Base-by-base conservation (phyloP, 1,284 basidiomycete genomes). In the Moesziomyces sp. region DNA sequence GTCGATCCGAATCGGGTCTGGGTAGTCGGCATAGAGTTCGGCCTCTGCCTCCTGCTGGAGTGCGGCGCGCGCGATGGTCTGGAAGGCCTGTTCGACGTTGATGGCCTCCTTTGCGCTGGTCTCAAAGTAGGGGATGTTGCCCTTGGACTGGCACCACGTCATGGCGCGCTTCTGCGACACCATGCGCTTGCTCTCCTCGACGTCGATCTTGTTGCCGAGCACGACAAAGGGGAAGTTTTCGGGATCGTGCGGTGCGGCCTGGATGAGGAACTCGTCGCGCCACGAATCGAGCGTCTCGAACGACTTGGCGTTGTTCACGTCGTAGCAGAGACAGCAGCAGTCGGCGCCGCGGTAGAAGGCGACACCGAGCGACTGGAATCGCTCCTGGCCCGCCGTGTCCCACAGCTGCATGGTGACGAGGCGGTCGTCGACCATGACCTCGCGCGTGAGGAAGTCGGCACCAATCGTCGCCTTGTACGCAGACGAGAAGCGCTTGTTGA, bases 101-200 rank as follows among this genome's bases (percentile, higher is more conserved):
- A 99, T 98, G 19, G 97, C 96, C 86, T 99, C 97, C 87, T 99
- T 99, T 46, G 97, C 97, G 11, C 96, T 98, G 1, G 97, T 99
- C 87, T 99, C 97, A 86, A 99, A 99, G 80, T 99, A 99, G 16
- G 97, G 97, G 78, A 99, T 98, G 86, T 98, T 98, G 82, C 97
- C 97, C 87, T 99, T 99, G 72, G 93, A 92, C 84, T 99, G 95
- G 86, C 97, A 99, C 97, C 97, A 99, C 10, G 94, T 93, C 94
- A 99, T 98, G 23, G 97, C 97, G 54, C 97, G 92, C 86, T 99
- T 99, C 90, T 99, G 97, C 10, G 94, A 94, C 26, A 98, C 96
- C 90, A 97, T 94, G 77, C 97, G 90, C 87, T 98, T 99, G 85
- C 91, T 92, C 88, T 99, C 96, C 87, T 99, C 97, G 83, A 98